Base-by-base conservation (phyloP, 2,329 filamentous ascomycete species). In the Aspergillus arachidicola region DNA sequence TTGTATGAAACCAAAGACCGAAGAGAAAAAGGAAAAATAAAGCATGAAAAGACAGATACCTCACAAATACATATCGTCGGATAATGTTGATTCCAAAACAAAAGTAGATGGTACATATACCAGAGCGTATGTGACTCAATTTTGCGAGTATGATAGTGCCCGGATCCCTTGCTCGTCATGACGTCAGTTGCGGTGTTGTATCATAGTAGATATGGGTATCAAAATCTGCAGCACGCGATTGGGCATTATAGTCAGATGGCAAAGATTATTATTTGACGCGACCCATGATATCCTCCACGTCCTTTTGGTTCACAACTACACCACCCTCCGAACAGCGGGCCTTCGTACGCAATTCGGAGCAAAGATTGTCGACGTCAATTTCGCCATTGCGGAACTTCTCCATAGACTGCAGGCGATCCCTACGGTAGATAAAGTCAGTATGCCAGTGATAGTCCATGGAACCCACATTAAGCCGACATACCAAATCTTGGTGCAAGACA, bases 401-500 rank as follows among this genome's bases (percentile, higher is more conserved):
- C 77, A 93, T 96, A 41, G 86, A 87, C 81, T 96, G 92, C 26
- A 97, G 80, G 80, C 92, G 93, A 78, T 97, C 93, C 95, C 94
- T 97, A 74, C 48, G 48, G 10, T 23, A 14, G 19, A n/a, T 41
- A 14, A 51, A 41, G 76, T 89, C 76, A 87, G 84, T 72, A 69
- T 21, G 12, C 21, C n/a, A 10, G 6, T 54, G 23, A 7, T 23
- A 16, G 21, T 16, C 19, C 12, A 36, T 16, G 16, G 12, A 51
- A 10, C 10, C 28, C 26, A 6, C 12, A 16, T 23, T 12, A 45
- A 34, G 61, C 21, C 32, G 21, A 83, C 91, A 75, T 86, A 97
- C 94, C 94, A 98, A 58, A 98, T 94, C 76, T 95, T 94, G 71
- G 91, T 94, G 80, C 94, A 97, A 64, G 87, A 93, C 71, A 97